A percentile compares a stretch with the other conserved stretches of the same genome.
Evolutionary conservation across 208 protist genomes (phyloP).

Genomic region (Trypanosoma vivax): DNA sequence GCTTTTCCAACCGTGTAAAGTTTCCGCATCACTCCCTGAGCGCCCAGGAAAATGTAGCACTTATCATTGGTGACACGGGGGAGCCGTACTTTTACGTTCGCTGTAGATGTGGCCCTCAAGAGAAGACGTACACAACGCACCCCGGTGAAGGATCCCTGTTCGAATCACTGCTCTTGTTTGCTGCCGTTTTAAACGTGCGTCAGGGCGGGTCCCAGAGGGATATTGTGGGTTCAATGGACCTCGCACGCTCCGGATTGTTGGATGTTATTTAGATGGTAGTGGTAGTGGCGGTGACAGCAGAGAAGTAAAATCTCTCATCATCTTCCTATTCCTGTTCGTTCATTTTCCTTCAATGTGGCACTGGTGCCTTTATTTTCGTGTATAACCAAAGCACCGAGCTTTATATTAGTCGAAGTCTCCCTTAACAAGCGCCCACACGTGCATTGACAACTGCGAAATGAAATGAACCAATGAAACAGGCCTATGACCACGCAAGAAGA

Average conservation of each 20-base stretch:
- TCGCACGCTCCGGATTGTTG: constrained; percentile 26
- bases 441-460: no score
- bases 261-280: constrained; percentile 16
- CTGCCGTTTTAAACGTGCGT: constrained; percentile 43
- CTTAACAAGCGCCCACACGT: no score
- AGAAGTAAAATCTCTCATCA: neutral
- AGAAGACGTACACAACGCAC: constrained; percentile 34
- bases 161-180: constrained; percentile 63
- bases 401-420: no score
- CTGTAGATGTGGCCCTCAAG: constrained; percentile 23
- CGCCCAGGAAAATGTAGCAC: constrained; percentile 29
- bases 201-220: constrained; percentile 54
- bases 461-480: no score
- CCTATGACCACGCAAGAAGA: no score
- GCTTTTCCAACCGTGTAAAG: constrained; percentile 50
- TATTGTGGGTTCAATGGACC: constrained; percentile 49
- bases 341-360: no score
- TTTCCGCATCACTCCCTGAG: constrained; percentile 48
- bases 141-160: constrained; percentile 58
- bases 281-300: neutral
- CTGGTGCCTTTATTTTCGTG: no score
- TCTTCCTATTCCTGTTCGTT: neutral
- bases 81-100: constrained; percentile 83
- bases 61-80: constrained; percentile 68
- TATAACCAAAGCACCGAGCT: no score